Evolutionary conservation across 495 filamentous ascomycete species (phyloP), one percentile per base, ranked within the genome.

Genomic region (Annulohypoxylon moriforme): DNA sequence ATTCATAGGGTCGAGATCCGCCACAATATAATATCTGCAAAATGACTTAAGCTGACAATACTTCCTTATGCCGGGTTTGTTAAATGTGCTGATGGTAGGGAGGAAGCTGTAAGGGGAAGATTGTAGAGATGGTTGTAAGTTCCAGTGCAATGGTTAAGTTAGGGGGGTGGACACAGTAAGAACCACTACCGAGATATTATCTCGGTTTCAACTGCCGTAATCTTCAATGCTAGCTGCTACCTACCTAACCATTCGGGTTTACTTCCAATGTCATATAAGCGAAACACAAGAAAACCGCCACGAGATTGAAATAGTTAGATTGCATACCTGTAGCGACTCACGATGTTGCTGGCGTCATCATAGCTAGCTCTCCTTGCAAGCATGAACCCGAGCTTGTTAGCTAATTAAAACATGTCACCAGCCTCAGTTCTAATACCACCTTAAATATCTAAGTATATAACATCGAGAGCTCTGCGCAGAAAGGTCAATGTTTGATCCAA

Each of bases 321-420:
- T 29, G 49, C 31, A 38, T 60, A 34, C 11, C 14, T 53, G 57
- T 52, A 36, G 9, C 16, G 6, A 20, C 53, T 64, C 36, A 34
- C 25, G 13, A 33, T 46, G 7, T 38, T 60, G 68, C 68, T 71
- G 68, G 62, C 68, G 68, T 61, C 68, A 71, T 66, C 68, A 31
- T 16, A 64, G 14, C 10, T 53, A 60, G 56, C 38, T 24, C 16
- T 20, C 42, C 59, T 60, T 24, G 61, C 38, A 49, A 49, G 31
- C 31, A 40, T 40, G 40, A 24, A 49, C 38, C n/a, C 18, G 5
- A 22, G n/a, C 29, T 55, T 46, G 8, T 13, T 34, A 59, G 55
- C 34, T 46, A 47, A 64, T 60, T 40, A 24, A 36, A 60, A 16
- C n/a, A 56, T 60, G 42, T 29, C 18, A 47, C 36, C 24, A 11